Evolutionary conservation across 345 rosid species (phyloP).

Genomic region (Camelina neglecta): DNA sequence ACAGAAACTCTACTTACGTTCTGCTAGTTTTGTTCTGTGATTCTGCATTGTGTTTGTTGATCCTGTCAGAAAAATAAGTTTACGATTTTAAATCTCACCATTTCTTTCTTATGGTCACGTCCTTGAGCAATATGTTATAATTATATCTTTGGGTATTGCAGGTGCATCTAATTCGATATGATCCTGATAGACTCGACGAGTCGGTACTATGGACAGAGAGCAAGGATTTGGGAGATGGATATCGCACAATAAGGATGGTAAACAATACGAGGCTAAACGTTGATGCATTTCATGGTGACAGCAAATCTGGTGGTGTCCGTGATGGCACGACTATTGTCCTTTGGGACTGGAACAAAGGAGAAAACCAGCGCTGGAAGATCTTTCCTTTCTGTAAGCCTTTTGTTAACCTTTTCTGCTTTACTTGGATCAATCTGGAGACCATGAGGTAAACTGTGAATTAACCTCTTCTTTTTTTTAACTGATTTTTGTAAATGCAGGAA

Average conservation of each 20-base stretch:
- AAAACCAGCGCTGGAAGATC: constrained; percentile 89
- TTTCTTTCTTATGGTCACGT: neutral
- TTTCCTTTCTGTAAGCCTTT: constrained; percentile 65
- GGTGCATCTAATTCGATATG: constrained; percentile 70
- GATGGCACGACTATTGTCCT: constrained; percentile 77
- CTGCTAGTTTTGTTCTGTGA: neutral
- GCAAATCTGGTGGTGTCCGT: constrained; percentile 71
- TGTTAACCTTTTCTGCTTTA: constrained; percentile 2
- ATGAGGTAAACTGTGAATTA: neutral
- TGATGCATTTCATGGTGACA: constrained; percentile 84
- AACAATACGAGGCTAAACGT: constrained; percentile 66
- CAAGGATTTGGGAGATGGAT: constrained; percentile 50
- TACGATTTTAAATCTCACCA: neutral
- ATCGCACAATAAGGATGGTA: constrained; percentile 65
- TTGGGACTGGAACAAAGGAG: constrained; percentile 86
- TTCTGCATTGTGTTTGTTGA: neutral
- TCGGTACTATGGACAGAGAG: constrained; percentile 77
- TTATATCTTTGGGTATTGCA: constrained; percentile 39
- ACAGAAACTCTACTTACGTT: neutral
- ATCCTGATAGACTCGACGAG: constrained; percentile 62
- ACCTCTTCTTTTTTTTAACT: neutral
- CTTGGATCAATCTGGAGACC: constrained; percentile 18
- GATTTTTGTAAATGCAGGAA: constrained; percentile 39
- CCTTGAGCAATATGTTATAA: neutral
- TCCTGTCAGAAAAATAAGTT: neutral